Evolutionary conservation across 1,284 basidiomycete species (phyloP).

Genomic region (Ustilago esculenta): DNA sequence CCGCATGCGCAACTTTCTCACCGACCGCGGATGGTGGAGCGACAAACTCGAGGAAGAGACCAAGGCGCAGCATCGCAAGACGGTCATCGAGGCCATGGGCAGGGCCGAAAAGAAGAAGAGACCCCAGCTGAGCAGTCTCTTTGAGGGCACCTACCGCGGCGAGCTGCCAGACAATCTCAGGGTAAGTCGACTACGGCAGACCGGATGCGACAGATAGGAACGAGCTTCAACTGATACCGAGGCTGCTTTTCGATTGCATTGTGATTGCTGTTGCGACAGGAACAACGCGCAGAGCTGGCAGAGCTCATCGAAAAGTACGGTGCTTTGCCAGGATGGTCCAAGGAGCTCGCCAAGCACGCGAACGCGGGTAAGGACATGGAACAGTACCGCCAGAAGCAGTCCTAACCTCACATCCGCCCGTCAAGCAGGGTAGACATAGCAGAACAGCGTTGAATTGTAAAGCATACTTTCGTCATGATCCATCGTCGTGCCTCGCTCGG

Average conservation of each 20-base stretch:
- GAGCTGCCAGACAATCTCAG: conserved; percentile 71
- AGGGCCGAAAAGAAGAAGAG: conserved; percentile 79
- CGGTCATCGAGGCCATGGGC: conserved; percentile 81
- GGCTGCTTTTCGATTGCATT: too few relatives aligned
- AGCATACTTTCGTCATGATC: too few relatives aligned
- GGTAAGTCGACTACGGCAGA: too few relatives aligned
- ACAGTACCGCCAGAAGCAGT: conserved; percentile 18
- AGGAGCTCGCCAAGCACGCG: conserved; percentile 81
- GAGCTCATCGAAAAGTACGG: conserved; percentile 84
- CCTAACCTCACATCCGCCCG: too few relatives aligned
- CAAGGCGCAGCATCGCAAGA: conserved; percentile 76
- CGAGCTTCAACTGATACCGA: too few relatives aligned
- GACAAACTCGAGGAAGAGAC: conserved; percentile 78
- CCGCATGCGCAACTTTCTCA: conserved; percentile 84
- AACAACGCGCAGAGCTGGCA: conserved; percentile 83
- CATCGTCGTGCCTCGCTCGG: too few relatives aligned
- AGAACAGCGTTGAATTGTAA: too few relatives aligned
- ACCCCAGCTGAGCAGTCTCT: conserved; percentile 79
- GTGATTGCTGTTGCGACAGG: too few relatives aligned
- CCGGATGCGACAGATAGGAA: too few relatives aligned
- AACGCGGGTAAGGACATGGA: conserved; percentile 78
- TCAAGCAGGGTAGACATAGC: not conserved
- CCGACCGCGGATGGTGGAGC: conserved; percentile 81
- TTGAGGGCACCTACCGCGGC: conserved; percentile 79
- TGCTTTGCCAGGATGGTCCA: conserved; percentile 80